Conservation (phyloP, 1,284 basidiomycete genomes). For the Singerocomus inundabilis region DNA sequence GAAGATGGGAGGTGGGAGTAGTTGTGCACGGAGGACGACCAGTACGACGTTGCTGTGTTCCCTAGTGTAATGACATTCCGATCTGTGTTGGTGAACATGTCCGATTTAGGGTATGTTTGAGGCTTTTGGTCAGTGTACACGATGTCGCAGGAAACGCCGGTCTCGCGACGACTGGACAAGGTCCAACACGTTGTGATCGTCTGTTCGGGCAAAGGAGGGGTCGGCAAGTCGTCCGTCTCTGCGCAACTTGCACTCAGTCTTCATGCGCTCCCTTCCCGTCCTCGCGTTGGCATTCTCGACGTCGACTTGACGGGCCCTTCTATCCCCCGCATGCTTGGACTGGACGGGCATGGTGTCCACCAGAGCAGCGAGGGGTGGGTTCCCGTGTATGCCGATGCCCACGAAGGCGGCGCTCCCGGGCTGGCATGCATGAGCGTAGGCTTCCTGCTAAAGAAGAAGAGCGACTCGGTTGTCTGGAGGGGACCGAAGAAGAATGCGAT, state of each 20-base stretch:
- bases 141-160: slow-evolving; percentile 50
- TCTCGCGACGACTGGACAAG: slow-evolving; percentile 59
- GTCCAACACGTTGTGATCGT: slow-evolving; percentile 93
- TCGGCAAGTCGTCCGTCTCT: slow-evolving; percentile 96
- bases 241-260: slow-evolving; percentile 91
- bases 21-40: not conserved
- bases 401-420: slow-evolving; percentile 49
- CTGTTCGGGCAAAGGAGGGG: slow-evolving; percentile 95
- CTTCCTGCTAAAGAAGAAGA: slow-evolving; percentile 86
- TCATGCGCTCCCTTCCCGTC: slow-evolving; percentile 60
- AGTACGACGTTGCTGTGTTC: not conserved
- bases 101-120: not conserved
- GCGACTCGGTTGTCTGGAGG: slow-evolving; percentile 95
- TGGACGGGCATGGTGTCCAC: slow-evolving; percentile 85
- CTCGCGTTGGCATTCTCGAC: slow-evolving; percentile 88
- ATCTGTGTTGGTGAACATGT: not conserved
- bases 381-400: slow-evolving; percentile 88
- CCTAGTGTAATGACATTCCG: slow-evolving; percentile 1
- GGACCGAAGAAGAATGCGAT: slow-evolving; percentile 99
- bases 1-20: slow-evolving; percentile 5
- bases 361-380: slow-evolving; percentile 98
- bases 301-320: slow-evolving; percentile 97
- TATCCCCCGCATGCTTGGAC: slow-evolving; percentile 95
- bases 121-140: not conserved
- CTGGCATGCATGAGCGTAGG: slow-evolving; percentile 97